Evolutionary conservation across 1,284 basidiomycete species (phyloP), one percentile per base, ranked within the genome.

Genomic region (Rhodotorula sp.): DNA sequence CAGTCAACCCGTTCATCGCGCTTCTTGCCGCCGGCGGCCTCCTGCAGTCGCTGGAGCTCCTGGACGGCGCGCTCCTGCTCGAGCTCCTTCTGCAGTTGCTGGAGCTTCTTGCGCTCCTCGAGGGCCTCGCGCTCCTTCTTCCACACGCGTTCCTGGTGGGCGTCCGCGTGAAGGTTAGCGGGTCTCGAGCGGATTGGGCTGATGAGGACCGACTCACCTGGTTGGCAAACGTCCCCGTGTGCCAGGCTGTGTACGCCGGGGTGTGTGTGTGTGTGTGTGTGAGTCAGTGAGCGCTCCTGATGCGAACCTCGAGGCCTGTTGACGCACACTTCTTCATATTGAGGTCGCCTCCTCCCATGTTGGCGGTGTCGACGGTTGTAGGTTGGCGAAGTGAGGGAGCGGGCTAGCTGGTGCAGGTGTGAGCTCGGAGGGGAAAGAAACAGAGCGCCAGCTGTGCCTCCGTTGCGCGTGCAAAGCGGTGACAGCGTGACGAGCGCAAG

Each of bases 71-170:
- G 86, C 80, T 99, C 95, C 79, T 99, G 95, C 76, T 97, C 94
- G 74, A 94, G 90, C 82, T 99, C 95, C 79, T 97, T 96, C 59
- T 92, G 88, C 4, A 99, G 86, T 81, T 99, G 94, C 65, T 94
- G 92, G 7, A 97, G 85, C 79, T 94, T 95, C 86, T 97, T 98
- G 84, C 95, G 96, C 82, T 99, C 95, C 79, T 95, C 95, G 65
- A 94, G 87, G 68, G 93, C 93, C 80, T 91, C 90, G 86, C 96
- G 93, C 83, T 99, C 95, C 82, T 95, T 90, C 72, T 97, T 87
- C 95, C 96, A 99, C 78, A 99, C 95, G 85, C 90, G 88, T 88
- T 97, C 93, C 89, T 75, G 94, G n/a, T 84, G 85, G 93, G 92
- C 76, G 77, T 52, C 7, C 17, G 22, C 11, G 17, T 22, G 2